Percentiles rank a stretch among this genome's conserved stretches.
Evolutionary conservation across 2,329 filamentous ascomycete species (phyloP).

Genomic region (Sarocladium strictum): DNA sequence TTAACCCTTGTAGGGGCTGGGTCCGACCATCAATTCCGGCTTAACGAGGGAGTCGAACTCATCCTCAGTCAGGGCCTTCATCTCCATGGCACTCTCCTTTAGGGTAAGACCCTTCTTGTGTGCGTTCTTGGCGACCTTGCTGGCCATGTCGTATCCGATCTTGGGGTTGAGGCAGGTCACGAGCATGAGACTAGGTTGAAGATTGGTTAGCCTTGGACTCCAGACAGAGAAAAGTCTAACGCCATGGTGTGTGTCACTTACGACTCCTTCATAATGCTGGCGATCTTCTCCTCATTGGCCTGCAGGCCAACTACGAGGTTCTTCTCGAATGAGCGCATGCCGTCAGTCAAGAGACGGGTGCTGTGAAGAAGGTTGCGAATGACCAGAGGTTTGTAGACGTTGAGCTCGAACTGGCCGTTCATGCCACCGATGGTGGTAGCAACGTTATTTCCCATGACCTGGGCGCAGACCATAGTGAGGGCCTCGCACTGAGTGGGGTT

Average conservation of each 20-base stretch:
- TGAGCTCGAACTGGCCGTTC: conserved; percentile 97
- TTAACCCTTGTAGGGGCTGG: conserved; percentile 53
- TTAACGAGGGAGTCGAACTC: conserved; percentile 88
- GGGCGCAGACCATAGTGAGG: conserved; percentile 93
- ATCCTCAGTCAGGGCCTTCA: conserved; percentile 79
- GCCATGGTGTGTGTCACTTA: conserved; percentile 32
- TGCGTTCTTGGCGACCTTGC: conserved; percentile 95
- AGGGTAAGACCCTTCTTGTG: conserved; percentile 97
- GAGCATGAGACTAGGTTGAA: conserved; percentile 74
- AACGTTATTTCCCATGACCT: conserved; percentile 97
- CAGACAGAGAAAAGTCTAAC: conserved; percentile 21
- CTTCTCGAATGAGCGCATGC: conserved; percentile 92
- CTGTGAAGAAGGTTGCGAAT: conserved; percentile 95
- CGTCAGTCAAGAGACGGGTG: conserved; percentile 78
- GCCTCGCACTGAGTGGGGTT: conserved; percentile 98
- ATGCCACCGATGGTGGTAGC: conserved; percentile 91
- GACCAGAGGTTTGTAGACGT: conserved; percentile 96
- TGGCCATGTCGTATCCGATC: conserved; percentile 96
- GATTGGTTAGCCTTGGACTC: conserved; percentile 12
- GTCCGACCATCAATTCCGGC: conserved; percentile 92
- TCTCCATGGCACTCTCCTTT: conserved; percentile 89
- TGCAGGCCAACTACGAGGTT: conserved; percentile 83
- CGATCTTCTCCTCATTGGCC: conserved; percentile 91
- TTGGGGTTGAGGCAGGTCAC: conserved; percentile 97
- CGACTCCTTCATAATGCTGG: conserved; percentile 88